Evolutionary conservation across 2,329 filamentous ascomycete genomes (phyloP).

Genomic region (Trichoderma harzianum): DNA sequence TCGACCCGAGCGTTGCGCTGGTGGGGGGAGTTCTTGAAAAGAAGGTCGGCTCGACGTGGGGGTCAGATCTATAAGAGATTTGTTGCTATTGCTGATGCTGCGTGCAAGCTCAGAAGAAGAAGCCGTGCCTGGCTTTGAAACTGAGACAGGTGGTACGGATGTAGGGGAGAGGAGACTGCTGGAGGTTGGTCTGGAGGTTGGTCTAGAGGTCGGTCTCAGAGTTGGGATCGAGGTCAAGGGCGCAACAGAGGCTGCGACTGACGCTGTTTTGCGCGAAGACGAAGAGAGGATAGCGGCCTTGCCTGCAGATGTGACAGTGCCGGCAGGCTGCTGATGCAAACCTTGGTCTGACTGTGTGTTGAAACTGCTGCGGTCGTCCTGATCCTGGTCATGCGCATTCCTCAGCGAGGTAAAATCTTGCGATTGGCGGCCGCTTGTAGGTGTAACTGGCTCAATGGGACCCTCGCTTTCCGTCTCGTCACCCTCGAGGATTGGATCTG

Average conservation of each 20-base stretch:
- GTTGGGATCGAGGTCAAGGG: neutral
- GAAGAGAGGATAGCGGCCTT: constrained; percentile 20
- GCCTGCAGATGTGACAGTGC: neutral
- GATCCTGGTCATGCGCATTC: constrained; percentile 25
- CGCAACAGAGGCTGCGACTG: neutral
- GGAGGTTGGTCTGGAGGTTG: neutral
- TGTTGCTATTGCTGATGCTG: constrained; percentile 1
- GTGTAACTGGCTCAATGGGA: constrained; percentile 59
- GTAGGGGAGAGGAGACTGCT: neutral
- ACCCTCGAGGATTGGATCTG: constrained; percentile 53
- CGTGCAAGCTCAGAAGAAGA: neutral
- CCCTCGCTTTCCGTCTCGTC: constrained; percentile 60
- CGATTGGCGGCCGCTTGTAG: constrained; percentile 55
- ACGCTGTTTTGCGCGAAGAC: neutral
- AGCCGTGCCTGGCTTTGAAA: neutral
- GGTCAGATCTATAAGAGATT: constrained; percentile 5
- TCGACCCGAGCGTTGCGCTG: constrained; percentile 40
- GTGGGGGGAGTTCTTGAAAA: constrained; percentile 25
- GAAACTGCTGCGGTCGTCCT: constrained; percentile 32
- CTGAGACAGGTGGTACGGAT: neutral
- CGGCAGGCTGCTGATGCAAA: constrained; percentile 18
- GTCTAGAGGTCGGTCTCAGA: neutral
- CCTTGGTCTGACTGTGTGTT: constrained; percentile 24
- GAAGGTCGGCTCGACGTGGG: constrained; percentile 24
- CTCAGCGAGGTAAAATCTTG: constrained; percentile 50